Evolutionary conservation across 768 basidiomycete species (phyloP), one percentile per base, ranked within the genome.

Genomic region (Psilocybe subaeruginosa): DNA sequence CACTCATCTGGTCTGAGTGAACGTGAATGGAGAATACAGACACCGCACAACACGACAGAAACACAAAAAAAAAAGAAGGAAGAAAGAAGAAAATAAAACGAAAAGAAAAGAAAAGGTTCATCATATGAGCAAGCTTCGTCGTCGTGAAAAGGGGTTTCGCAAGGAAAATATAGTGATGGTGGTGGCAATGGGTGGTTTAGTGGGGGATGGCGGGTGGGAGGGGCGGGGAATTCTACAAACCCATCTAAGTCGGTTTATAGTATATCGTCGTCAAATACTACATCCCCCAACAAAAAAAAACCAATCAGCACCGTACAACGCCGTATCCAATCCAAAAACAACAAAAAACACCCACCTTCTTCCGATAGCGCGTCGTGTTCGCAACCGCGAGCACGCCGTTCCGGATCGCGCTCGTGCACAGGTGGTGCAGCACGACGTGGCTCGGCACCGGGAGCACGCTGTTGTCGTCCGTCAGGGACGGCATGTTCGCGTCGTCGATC

Each of bases 371-470:
- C 54, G 90, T 95, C 59, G 96, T 99, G 61, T 87, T 93, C 29
- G 89, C 95, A 4, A 98, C 95, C 41, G 95, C 95, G 52, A 98
- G 75, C 49, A 97, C 93, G 6, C 94, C 95, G 72, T 95, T 95
- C 74, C 88, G 83, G 63, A 99, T 99, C 54, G 96, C 95, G 69
- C 94, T 97, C 63, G 96, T 97, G 63, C 93, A 93, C 68, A 99
- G 76, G 74, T 99, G 96, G 68, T 97, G 95, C 64, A 99, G 78
- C 23, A 98, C 94, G 39, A 94, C 93, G 77, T 98, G 96, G 39
- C 88, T 91, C 19, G 96, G 96, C 19, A 97, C 93, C 14, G 97
- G 91, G 64, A 99, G 75, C 59, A 99, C 94, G 51, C 89, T 90
- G 54, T 86, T 91, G 70, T 99, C 96, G 74, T 99, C 96, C 16